Evolutionary conservation across 2,329 filamentous ascomycete genomes (phyloP), one percentile per base, ranked within the genome.

Genomic region (Didymella keratinophila): DNA sequence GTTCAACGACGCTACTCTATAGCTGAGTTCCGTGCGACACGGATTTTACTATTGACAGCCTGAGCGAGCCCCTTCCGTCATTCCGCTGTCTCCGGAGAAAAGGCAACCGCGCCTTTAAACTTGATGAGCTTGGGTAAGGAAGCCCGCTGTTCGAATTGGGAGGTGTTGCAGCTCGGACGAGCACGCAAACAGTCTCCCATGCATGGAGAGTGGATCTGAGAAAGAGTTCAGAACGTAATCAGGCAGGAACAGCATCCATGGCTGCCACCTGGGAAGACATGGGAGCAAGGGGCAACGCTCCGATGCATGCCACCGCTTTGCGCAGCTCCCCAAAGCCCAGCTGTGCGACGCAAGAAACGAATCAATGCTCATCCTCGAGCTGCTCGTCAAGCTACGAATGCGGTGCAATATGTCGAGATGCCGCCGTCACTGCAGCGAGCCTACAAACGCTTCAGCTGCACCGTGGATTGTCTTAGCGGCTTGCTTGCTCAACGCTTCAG

Each of bases 221-320:
- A 41, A 37, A 27, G 39, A 45, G 16, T n/a, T 45, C 49, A 65
- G 53, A 65, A 52, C 46, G 60, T 47, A 46, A 54, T 48, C 61
- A 61, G 64, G 56, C 63, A 64, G 64, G 56, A 64, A 25, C 57
- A 14, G 56, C 51, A 64, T 64, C 68, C 56, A 63, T 60, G 54
- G 59, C 63, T 68, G 60, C 62, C 64, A 60, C 53, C 60, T 66
- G 52, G 55, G 45, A 50, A 66, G 56, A 57, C 53, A 66, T 64
- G 56, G 45, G 62, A 64, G 71, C 62, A 71, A 74, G 67, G 72
- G 70, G 66, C 65, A 66, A 61, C 43, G 63, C 52, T 56, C 54
- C 55, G 62, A 70, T 71, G 69, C 72, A 74, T 74, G 67, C 67
- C 71, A 74, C 69, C 62, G 65, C 58, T 65, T 64, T 65, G 47